These are phyloP conservation scores for Phytophthora syringae DNA, from an alignment of 352 stramenopile genomes.

Conservation along the genomic window DNA sequence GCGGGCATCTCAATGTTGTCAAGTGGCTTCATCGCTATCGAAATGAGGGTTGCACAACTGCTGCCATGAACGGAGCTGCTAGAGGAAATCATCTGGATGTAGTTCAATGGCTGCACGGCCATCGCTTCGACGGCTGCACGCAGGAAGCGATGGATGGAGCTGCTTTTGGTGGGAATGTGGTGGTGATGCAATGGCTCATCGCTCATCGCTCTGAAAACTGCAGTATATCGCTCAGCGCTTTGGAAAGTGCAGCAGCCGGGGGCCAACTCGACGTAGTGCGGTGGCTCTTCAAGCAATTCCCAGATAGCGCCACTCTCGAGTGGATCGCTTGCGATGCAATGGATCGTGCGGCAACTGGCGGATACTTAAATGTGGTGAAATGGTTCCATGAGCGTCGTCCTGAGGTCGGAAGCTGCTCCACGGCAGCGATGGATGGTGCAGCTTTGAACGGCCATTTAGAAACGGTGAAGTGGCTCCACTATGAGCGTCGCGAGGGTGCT, in stretches of 20 bases:
- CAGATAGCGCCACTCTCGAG: background rate
- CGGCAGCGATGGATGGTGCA: constrained; percentile 40
- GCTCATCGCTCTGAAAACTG: constrained; percentile 18
- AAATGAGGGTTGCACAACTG: constrained; percentile 35
- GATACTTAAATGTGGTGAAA: constrained; percentile 38
- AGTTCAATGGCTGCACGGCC: constrained; percentile 30
- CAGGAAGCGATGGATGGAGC: constrained; percentile 19
- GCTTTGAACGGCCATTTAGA: constrained; percentile 35
- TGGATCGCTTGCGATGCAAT: constrained; percentile 34
- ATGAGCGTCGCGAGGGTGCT: constrained; percentile 32
- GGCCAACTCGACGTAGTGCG: constrained; percentile 20
- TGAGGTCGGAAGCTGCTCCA: constrained; percentile 35
- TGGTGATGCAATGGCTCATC: constrained; percentile 37
- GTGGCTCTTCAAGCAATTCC: constrained; percentile 22
- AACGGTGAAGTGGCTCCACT: constrained; percentile 36
- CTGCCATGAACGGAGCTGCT: constrained; percentile 42
- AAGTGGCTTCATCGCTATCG: constrained; percentile 37
- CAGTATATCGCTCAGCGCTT: constrained; percentile 14
- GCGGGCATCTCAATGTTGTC: constrained; percentile 42
- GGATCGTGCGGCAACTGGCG: constrained; percentile 38
- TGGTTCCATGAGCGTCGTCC: constrained; percentile 36
- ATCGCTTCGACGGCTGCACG: constrained; percentile 29
- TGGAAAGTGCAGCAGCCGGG: constrained; percentile 25
- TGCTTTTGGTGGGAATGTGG: constrained; percentile 12
- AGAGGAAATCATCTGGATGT: constrained; percentile 20